Evolutionary conservation across 164 flowering plant genomes (phyloP).

Genomic region (Vitis vinifera): ASM3070453v1 NC_081808.1:16851001-16851500

Average conservation of each 20-base stretch:
- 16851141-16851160: conserved; percentile 50
- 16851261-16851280: too few species aligned
- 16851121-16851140: conserved; percentile 35
- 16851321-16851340: too few species aligned
- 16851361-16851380: too few species aligned
- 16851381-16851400: too few species aligned
- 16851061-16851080: conserved; percentile 32
- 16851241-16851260: conserved; percentile 20
- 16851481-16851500: too few species aligned
- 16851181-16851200: conserved; percentile 17
- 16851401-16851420: too few species aligned
- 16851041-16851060: conserved; percentile 34
- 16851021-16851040: conserved; percentile 10
- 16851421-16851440: too few species aligned
- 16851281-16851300: too few species aligned
- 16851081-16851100: conserved; percentile 15
- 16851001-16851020: conserved; percentile 38
- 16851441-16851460: too few species aligned
- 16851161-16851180: conserved; percentile 34
- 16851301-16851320: too few species aligned
- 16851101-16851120: conserved; percentile 36
- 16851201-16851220: conserved; percentile 50
- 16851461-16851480: too few species aligned
- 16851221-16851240: conserved; percentile 38
- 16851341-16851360: too few species aligned